These are phyloP conservation scores for Limonium bicolor DNA, from an alignment of 148 eudicot genomes.

Conservation along the genomic window DNA sequence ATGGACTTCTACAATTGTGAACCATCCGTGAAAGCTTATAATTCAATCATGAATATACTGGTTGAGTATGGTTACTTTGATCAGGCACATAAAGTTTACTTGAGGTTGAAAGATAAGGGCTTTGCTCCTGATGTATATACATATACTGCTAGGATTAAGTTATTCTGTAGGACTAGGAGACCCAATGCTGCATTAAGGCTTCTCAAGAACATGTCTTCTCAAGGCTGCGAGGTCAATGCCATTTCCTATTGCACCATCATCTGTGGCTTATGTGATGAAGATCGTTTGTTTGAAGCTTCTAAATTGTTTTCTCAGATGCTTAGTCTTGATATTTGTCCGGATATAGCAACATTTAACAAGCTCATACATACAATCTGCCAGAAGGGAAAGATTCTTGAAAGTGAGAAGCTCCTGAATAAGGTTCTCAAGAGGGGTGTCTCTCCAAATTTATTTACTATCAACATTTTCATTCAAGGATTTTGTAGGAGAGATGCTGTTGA, in stretches of 20 bases:
- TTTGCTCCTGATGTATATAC: slow-evolving; percentile 72
- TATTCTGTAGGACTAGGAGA: slow-evolving; percentile 69
- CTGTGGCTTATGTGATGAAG: slow-evolving; percentile 57
- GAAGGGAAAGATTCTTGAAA: slow-evolving; percentile 48
- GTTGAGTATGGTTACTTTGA: slow-evolving; percentile 50
- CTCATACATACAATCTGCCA: slow-evolving; percentile 52
- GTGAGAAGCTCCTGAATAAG: slow-evolving; percentile 60
- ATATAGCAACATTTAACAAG: slow-evolving; percentile 69
- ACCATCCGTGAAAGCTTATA: slow-evolving; percentile 53
- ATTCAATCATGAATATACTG: slow-evolving; percentile 75
- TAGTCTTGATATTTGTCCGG: slow-evolving; percentile 40
- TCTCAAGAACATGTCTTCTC: slow-evolving; percentile 54
- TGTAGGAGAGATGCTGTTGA: slow-evolving; percentile 39
- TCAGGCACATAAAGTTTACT: slow-evolving; percentile 91
- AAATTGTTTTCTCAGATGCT: slow-evolving; percentile 87
- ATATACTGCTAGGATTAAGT: slow-evolving; percentile 70
- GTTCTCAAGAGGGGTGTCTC: slow-evolving; percentile 71
- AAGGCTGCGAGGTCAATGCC: slow-evolving; percentile 67
- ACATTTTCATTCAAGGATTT: slow-evolving; percentile 76
- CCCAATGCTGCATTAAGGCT: slow-evolving; percentile 73
- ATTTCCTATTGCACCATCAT: slow-evolving; percentile 76
- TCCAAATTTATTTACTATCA: slow-evolving; percentile 80
- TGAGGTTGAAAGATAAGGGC: slow-evolving; percentile 65
- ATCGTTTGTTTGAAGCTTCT: slow-evolving; percentile 34
- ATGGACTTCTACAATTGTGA: slow-evolving; percentile 87